Evolutionary conservation across 441 rosid species (phyloP).

Genomic region (Erodium trifolium): DNA sequence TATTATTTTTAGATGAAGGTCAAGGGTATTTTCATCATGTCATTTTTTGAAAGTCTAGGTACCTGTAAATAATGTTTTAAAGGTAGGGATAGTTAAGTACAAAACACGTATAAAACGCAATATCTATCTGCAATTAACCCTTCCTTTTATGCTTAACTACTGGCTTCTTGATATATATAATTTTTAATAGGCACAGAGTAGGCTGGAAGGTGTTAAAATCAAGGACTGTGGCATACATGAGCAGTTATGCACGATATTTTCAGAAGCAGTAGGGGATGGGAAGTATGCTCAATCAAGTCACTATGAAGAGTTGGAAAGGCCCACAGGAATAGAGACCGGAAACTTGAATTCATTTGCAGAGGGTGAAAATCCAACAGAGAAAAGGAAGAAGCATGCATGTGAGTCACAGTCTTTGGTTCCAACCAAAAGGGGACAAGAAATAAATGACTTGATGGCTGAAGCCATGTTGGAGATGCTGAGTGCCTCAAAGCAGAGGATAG

Average conservation of each 20-base stretch:
- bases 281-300: conserved; percentile 87
- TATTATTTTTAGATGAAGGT: too few relatives aligned
- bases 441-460: conserved; percentile 44
- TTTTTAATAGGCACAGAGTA: conserved; percentile 35
- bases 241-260: conserved; percentile 60
- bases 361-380: conserved; percentile 29
- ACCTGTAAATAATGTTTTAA: too few relatives aligned
- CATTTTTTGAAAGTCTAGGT: too few relatives aligned
- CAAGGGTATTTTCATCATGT: too few relatives aligned
- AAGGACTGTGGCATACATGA: conserved; percentile 68
- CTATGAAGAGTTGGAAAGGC: conserved; percentile 55
- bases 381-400: conserved; percentile 43
- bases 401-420: conserved; percentile 27
- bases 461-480: conserved; percentile 54
- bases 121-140: background rate
- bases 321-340: conserved; percentile 26
- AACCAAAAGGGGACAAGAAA: conserved; percentile 33
- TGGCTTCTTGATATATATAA: conserved; percentile 18
- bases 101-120: too few relatives aligned
- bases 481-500: conserved; percentile 34
- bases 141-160: conserved; percentile 2
- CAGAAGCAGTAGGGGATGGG: conserved; percentile 55
- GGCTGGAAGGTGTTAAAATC: conserved; percentile 41
- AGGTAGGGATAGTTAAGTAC: too few relatives aligned
- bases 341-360: conserved; percentile 23